Evolutionary conservation across 495 filamentous ascomycete genomes (phyloP).

Genomic region (Xylaria palmicola): DNA sequence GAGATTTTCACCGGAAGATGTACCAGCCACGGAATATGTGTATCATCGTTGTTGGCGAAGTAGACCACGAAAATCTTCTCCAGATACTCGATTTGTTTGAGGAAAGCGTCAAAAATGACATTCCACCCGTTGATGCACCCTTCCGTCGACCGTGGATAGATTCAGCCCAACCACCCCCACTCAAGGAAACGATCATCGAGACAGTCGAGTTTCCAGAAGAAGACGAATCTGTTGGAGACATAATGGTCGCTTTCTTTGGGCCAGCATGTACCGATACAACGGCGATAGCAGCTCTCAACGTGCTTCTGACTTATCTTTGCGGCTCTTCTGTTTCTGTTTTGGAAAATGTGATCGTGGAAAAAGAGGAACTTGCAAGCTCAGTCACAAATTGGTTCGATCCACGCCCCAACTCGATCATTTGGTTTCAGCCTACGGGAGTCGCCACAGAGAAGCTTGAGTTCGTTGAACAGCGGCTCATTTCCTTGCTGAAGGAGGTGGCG

Average conservation of each 20-base stretch:
- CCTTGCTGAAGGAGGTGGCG: conserved; percentile 76
- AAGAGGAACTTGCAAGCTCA: conserved; percentile 84
- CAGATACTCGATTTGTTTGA: conserved; percentile 84
- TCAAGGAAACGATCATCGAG: conserved; percentile 67
- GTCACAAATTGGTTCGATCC: conserved; percentile 72
- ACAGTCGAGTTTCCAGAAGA: conserved; percentile 93
- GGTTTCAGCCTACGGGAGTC: conserved; percentile 79
- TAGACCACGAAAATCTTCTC: conserved; percentile 78
- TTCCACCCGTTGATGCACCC: conserved; percentile 68
- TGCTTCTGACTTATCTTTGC: conserved; percentile 78
- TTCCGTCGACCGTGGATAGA: conserved; percentile 90
- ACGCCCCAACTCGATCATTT: conserved; percentile 78
- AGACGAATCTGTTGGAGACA: conserved; percentile 87
- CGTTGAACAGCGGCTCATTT: conserved; percentile 83
- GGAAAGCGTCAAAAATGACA: conserved; percentile 74
- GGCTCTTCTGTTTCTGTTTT: conserved; percentile 90
- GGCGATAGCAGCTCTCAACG: conserved; percentile 65
- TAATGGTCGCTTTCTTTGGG: conserved; percentile 80
- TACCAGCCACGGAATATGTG: conserved; percentile 97
- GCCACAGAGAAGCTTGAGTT: conserved; percentile 78
- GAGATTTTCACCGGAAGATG: conserved; percentile 92
- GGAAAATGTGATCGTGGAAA: conserved; percentile 90
- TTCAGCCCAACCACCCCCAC: conserved; percentile 69
- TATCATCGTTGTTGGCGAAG: conserved; percentile 83
- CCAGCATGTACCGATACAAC: conserved; percentile 69